Evolutionary conservation across 176 grass and related monocot genomes (phyloP).

Genomic region (Poa pratensis): DNA sequence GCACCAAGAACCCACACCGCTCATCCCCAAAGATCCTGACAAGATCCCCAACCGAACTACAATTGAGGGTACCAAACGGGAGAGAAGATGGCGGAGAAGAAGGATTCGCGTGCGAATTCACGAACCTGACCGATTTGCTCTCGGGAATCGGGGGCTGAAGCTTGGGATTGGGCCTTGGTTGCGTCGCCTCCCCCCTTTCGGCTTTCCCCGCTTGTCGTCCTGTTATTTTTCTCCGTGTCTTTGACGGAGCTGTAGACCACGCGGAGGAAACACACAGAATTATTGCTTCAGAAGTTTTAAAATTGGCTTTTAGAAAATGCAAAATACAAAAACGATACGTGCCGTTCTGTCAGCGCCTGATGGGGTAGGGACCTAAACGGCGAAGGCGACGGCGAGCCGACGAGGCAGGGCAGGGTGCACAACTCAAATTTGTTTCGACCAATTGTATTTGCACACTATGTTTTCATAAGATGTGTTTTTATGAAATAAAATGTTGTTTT

Average conservation of each 20-base stretch:
- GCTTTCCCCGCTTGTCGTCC: neutral
- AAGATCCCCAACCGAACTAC: conserved; percentile 26
- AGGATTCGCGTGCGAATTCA: conserved; percentile 25
- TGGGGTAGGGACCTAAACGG: too few relatives aligned
- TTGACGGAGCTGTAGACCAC: conserved; percentile 10
- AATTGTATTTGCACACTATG: too few relatives aligned
- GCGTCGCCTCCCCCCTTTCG: neutral
- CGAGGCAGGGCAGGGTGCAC: too few relatives aligned
- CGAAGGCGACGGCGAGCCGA: too few relatives aligned
- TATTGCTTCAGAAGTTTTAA: neutral
- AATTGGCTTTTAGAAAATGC: too few relatives aligned
- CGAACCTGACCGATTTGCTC: conserved; percentile 11
- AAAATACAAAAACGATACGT: too few relatives aligned
- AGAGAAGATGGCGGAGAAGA: neutral
- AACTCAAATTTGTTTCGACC: too few relatives aligned
- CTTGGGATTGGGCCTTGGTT: conserved; percentile 2
- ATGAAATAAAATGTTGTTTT: too few relatives aligned
- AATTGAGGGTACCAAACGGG: neutral
- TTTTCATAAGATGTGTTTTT: too few relatives aligned
- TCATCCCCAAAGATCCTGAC: neutral
- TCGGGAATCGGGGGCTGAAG: neutral
- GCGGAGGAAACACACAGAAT: neutral
- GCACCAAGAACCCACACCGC: neutral
- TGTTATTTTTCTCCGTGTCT: conserved; percentile 37
- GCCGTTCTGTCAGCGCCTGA: too few relatives aligned